Percentiles rank a stretch among this genome's conserved stretches.
phyloP scores from a whole-genome alignment of 257 asterid genomes.

The Haberlea rhodopensis region DNA sequence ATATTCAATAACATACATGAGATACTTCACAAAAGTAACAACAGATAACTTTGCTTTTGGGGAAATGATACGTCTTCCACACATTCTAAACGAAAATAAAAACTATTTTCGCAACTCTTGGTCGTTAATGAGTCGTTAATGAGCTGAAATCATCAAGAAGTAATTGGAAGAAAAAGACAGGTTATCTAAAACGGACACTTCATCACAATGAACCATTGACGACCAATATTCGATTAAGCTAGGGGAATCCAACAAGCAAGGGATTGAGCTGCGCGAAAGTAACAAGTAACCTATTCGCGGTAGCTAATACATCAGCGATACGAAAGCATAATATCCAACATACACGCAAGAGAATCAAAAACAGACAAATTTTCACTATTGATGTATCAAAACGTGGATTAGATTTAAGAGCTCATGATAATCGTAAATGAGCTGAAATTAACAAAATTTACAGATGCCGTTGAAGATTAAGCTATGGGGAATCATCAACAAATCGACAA shows the following conservation, averaged over 20 bases:
- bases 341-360: slow-evolving; percentile 10
- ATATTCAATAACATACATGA: neutral
- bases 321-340: too few relatives aligned
- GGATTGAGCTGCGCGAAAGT: too few relatives aligned
- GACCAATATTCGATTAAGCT: too few relatives aligned
- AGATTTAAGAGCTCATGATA: neutral
- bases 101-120: neutral
- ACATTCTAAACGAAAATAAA: neutral
- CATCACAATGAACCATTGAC: neutral
- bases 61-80: slow-evolving; percentile 4
- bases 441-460: neutral
- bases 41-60: slow-evolving; percentile 1
- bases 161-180: slow-evolving; percentile 10
- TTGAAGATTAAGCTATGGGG: neutral
- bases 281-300: too few relatives aligned
- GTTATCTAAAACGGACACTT: neutral
- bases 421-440: slow-evolving; percentile 7
- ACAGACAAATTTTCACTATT: too few relatives aligned
- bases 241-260: too few relatives aligned
- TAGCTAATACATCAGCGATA: too few relatives aligned
- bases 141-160: slow-evolving; percentile 15
- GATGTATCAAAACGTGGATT: too few relatives aligned
- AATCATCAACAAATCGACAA: neutral
- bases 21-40: too few relatives aligned
- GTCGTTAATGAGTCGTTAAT: too few relatives aligned